These are phyloP conservation scores for Euphorbia tirucalli DNA, from an alignment of 345 rosid species.

Conservation along the genomic window DNA sequence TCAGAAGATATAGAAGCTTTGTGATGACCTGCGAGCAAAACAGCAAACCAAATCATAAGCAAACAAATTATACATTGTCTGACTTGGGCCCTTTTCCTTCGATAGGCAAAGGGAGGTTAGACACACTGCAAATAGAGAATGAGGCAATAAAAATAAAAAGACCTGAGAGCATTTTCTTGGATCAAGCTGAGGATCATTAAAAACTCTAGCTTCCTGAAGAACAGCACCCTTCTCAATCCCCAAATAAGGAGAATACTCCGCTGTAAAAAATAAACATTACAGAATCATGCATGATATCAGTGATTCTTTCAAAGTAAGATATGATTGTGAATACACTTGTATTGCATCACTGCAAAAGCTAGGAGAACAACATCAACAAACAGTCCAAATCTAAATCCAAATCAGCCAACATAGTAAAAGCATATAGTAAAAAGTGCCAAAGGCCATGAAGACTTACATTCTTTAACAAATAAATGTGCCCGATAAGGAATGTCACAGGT, in stretches of 20 bases:
- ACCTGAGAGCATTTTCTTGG: constrained; percentile 99
- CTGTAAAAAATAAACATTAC: constrained; percentile 36
- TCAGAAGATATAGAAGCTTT: constrained; percentile 86
- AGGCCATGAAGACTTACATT: background rate
- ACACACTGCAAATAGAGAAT: background rate
- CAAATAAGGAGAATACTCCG: constrained; percentile 87
- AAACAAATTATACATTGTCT: background rate
- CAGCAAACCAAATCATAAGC: constrained; percentile 15
- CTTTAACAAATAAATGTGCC: background rate
- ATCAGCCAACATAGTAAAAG: background rate
- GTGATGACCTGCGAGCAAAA: constrained; percentile 70
- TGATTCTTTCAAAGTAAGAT: background rate
- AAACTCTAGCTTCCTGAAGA: constrained; percentile 97
- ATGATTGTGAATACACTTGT: background rate
- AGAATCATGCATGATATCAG: background rate
- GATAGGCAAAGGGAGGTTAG: constrained; percentile 2
- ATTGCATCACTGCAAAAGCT: background rate
- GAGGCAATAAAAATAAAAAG: constrained; percentile 14
- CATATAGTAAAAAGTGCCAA: background rate
- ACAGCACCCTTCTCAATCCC: constrained; percentile 99
- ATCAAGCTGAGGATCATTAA: constrained; percentile 97
- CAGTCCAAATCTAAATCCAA: constrained; percentile 1
- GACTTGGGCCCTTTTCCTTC: background rate
- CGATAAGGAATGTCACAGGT: background rate
- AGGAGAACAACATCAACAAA: constrained; percentile 20